Conservation (phyloP, 352 stramenopile species). For the Aphanomyces invadans region DNA sequence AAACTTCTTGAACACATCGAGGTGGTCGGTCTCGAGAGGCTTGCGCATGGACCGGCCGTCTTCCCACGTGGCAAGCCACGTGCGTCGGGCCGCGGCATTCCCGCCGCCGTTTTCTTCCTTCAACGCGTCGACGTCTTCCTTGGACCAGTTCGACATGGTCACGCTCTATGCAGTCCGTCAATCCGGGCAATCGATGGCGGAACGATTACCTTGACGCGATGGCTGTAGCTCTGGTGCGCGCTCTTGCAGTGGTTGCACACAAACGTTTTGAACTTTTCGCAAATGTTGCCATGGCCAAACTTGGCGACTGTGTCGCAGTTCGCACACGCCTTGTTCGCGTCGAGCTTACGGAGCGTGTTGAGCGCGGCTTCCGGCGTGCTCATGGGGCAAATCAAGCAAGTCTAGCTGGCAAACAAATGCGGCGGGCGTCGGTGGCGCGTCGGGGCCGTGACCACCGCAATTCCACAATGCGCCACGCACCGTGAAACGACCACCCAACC, state of each 20-base stretch:
- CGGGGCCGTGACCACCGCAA: not conserved
- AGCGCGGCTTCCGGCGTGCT: conserved; percentile 51
- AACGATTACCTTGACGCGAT: conserved; percentile 84
- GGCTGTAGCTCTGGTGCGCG: conserved; percentile 89
- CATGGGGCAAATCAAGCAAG: not conserved
- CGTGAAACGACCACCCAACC: not conserved
- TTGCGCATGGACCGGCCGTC: conserved; percentile 52
- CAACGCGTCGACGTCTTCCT: conserved; percentile 85
- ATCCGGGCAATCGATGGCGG: not conserved
- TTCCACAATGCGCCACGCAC: not conserved
- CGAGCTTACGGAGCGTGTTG: conserved; percentile 77
- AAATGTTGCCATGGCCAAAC: conserved; percentile 90
- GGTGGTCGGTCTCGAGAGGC: conserved; percentile 57
- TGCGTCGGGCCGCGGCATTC: conserved; percentile 72
- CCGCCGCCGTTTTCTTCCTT: conserved; percentile 78
- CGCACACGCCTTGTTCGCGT: conserved; percentile 74
- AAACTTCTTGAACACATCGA: conserved; percentile 83
- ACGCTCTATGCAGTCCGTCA: conserved; percentile 41
- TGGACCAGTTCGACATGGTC: conserved; percentile 92
- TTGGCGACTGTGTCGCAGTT: conserved; percentile 82
- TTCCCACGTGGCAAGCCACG: conserved; percentile 85
- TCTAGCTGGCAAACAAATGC: not conserved
- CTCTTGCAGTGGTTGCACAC: conserved; percentile 94
- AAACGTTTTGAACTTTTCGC: conserved; percentile 89
- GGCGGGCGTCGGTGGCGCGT: not conserved